These are phyloP conservation scores for Chlamydomonas schloesseri DNA, from an alignment of 139 green algal genomes.

Conservation along the genomic window DNA sequence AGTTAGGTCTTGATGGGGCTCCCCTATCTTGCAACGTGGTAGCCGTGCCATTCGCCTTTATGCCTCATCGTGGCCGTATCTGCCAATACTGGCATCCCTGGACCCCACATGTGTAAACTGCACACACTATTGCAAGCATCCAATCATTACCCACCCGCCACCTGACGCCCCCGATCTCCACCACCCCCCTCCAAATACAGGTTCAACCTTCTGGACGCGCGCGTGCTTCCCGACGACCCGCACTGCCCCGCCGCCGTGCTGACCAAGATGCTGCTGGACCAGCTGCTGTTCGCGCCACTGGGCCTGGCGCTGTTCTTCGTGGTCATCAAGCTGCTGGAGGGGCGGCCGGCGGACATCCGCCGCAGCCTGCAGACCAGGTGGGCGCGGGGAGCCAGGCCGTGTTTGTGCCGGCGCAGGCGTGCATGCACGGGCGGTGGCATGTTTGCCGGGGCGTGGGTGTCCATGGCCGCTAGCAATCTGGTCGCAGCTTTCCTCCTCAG, in stretches of 20 bases:
- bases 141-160: no score
- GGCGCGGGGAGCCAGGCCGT: no score
- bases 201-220: conserved; percentile 22
- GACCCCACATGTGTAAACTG: no score
- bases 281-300: conserved; percentile 61
- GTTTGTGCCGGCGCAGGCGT: no score
- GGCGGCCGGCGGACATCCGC: background rate
- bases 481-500: no score
- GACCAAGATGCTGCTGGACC: conserved; percentile 61
- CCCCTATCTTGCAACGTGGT: no score
- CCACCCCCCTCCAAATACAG: background rate
- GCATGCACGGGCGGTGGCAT: no score
- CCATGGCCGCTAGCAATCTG: no score
- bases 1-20: background rate
- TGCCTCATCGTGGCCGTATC: background rate
- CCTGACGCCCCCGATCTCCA: background rate
- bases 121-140: no score
- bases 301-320: conserved; percentile 63
- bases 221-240: conserved; percentile 31
- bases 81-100: no score
- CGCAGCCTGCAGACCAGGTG: conserved; percentile 4
- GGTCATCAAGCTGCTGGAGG: conserved; percentile 56
- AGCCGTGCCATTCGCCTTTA: background rate
- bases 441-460: no score
- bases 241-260: conserved; percentile 33